phyloP scores from a whole-genome alignment of 139 green algal species.

The Edaphochlamys debaryana region DNA sequence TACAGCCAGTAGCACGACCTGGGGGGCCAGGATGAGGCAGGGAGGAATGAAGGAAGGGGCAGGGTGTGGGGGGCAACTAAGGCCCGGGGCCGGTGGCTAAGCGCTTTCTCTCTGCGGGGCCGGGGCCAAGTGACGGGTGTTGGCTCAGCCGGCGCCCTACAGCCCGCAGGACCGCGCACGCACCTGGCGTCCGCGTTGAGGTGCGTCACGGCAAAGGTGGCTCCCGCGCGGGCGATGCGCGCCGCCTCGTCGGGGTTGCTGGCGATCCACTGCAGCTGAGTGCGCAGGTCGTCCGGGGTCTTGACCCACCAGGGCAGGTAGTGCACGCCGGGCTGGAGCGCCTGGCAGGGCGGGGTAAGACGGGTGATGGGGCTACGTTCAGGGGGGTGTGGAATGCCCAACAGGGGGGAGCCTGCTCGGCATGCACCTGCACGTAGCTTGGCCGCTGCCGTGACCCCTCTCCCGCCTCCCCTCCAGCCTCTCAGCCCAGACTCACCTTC shows the following conservation, averaged over 20 bases:
- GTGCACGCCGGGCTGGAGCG: slow-evolving; percentile 3
- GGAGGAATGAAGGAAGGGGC: too few relatives aligned
- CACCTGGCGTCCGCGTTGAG: not conserved
- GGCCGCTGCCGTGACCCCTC: too few relatives aligned
- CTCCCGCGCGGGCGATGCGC: not conserved
- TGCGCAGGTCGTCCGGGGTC: not conserved
- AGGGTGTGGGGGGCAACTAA: too few relatives aligned
- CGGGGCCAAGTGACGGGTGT: too few relatives aligned
- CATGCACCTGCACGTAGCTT: too few relatives aligned
- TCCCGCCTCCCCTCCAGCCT: too few relatives aligned
- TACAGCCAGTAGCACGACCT: slow-evolving; percentile 8
- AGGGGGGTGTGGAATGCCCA: not conserved
- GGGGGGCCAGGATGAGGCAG: not conserved
- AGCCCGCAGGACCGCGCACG: not conserved
- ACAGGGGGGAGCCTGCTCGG: not conserved
- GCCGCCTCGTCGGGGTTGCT: not conserved
- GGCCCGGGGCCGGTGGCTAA: too few relatives aligned
- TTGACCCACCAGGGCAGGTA: slow-evolving; percentile 14
- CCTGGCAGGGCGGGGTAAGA: not conserved
- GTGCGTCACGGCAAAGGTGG: not conserved
- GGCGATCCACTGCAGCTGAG: not conserved
- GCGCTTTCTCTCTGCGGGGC: too few relatives aligned
- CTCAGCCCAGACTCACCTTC: too few relatives aligned
- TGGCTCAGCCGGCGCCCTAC: too few relatives aligned
- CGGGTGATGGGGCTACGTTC: not conserved